phyloP scores from a whole-genome alignment of 202 grass and related monocot genomes.

The Cymbopogon flexuosus region DNA sequence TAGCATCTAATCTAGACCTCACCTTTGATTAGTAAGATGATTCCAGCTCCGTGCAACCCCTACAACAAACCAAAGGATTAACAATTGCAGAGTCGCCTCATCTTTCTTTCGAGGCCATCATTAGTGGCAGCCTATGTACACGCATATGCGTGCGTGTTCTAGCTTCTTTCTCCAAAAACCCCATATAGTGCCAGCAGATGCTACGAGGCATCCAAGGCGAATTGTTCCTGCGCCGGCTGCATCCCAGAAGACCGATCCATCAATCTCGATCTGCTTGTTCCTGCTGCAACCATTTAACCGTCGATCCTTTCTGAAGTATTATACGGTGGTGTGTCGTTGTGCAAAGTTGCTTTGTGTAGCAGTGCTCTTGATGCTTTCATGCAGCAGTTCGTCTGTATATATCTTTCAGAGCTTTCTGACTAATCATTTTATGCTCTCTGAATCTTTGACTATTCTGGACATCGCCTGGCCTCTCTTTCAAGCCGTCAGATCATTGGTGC shows the following conservation, averaged over 20 bases:
- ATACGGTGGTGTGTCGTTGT: neutral
- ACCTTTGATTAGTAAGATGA: slow-evolving; percentile 36
- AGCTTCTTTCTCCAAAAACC: slow-evolving; percentile 33
- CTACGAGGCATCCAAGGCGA: slow-evolving; percentile 34
- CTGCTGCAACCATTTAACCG: slow-evolving; percentile 1
- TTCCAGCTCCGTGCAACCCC: slow-evolving; percentile 22
- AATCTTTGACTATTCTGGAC: slow-evolving; percentile 52
- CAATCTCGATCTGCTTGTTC: neutral
- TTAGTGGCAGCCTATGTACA: slow-evolving; percentile 28
- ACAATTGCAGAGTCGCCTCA: slow-evolving; percentile 13
- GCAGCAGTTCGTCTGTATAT: slow-evolving; percentile 19
- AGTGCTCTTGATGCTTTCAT: slow-evolving; percentile 31
- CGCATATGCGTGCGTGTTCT: slow-evolving; percentile 4
- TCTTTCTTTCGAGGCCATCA: slow-evolving; percentile 40
- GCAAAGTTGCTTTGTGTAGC: neutral
- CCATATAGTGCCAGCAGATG: slow-evolving; percentile 17
- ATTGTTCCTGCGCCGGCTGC: neutral
- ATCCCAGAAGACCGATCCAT: neutral
- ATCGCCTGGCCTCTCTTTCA: slow-evolving; percentile 45
- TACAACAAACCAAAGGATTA: slow-evolving; percentile 34
- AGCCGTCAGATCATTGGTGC: slow-evolving; percentile 20
- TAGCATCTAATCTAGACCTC: slow-evolving; percentile 36
- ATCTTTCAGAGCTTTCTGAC: slow-evolving; percentile 9
- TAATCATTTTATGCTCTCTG: slow-evolving; percentile 30
- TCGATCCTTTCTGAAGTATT: neutral